Conservation (phyloP, 352 stramenopile genomes). For the Pythium dissimile region DNA sequence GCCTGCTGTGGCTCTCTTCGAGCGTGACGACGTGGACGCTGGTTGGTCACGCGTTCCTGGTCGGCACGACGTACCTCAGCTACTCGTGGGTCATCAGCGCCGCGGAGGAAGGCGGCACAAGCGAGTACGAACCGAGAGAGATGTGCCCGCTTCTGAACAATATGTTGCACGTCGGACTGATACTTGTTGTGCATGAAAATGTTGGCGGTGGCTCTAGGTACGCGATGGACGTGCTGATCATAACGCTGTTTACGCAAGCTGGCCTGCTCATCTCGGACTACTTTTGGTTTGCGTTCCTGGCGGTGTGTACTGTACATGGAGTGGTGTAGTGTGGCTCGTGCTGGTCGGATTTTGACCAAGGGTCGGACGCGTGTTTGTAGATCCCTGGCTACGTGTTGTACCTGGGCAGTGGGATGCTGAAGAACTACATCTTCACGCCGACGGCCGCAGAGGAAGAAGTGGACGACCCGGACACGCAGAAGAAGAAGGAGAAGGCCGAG, state of each 20-base stretch:
- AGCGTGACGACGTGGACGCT: slow-evolving; percentile 70
- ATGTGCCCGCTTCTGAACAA: too few relatives aligned
- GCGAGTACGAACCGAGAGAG: too few relatives aligned
- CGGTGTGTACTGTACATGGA: too few relatives aligned
- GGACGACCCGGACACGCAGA: slow-evolving; percentile 48
- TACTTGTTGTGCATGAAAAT: not conserved
- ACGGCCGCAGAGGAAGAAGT: slow-evolving; percentile 41
- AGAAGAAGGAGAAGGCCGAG: slow-evolving; percentile 79
- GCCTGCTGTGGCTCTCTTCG: slow-evolving; percentile 67
- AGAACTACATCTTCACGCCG: slow-evolving; percentile 83
- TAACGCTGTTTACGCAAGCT: slow-evolving; percentile 77
- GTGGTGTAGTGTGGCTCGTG: too few relatives aligned
- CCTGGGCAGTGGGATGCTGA: slow-evolving; percentile 63
- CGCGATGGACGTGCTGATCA: slow-evolving; percentile 81
- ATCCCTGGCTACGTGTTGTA: slow-evolving; percentile 84
- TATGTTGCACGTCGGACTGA: not conserved
- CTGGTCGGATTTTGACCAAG: too few relatives aligned
- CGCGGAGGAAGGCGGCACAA: slow-evolving; percentile 69
- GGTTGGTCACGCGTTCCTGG: slow-evolving; percentile 61
- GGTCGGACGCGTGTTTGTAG: too few relatives aligned
- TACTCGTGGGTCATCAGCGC: slow-evolving; percentile 81
- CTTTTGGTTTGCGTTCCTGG: slow-evolving; percentile 84
- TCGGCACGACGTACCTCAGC: slow-evolving; percentile 66
- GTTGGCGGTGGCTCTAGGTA: too few relatives aligned
- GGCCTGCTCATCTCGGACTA: slow-evolving; percentile 81